These are phyloP conservation scores for Hymenochaete sp. DNA, from an alignment of 1,284 basidiomycete genomes.

Conservation along the genomic window DNA sequence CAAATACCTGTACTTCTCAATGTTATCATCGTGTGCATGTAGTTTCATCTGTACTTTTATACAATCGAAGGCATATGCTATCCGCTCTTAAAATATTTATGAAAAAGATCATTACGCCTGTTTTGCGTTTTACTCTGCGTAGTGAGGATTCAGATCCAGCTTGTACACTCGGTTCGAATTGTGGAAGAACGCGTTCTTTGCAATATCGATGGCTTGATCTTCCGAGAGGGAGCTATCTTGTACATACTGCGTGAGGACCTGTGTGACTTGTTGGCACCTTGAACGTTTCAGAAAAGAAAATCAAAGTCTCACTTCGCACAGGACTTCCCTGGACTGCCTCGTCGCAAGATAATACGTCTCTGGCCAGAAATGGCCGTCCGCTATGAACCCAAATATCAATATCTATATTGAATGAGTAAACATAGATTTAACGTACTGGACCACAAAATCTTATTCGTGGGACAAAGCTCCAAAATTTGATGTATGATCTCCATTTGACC, in stretches of 20 bases:
- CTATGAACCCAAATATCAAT: conserved; percentile 27
- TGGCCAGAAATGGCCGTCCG: conserved; percentile 73
- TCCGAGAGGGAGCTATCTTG: conserved; percentile 38
- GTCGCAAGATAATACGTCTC: conserved; percentile 64
- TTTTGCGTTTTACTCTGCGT: no score
- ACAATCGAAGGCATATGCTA: no score
- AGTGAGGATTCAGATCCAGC: conserved; percentile 34
- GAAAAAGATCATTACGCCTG: no score
- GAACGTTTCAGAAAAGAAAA: background rate
- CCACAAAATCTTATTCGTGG: conserved; percentile 72
- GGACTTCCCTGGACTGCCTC: conserved; percentile 49
- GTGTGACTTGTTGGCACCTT: background rate
- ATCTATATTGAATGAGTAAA: background rate
- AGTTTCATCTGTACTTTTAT: background rate
- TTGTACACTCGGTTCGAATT: conserved; percentile 52
- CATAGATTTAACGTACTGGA: conserved; percentile 44
- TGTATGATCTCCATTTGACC: conserved; percentile 52
- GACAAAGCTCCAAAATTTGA: conserved; percentile 59
- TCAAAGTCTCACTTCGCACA: conserved; percentile 41
- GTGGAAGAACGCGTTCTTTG: conserved; percentile 46
- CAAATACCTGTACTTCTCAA: no score
- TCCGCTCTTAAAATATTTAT: no score
- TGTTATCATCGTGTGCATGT: no score
- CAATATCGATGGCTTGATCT: conserved; percentile 39
- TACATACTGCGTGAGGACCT: conserved; percentile 46